Evolutionary conservation across 2,329 filamentous ascomycete genomes (phyloP), one percentile per base, ranked within the genome.

Genomic region (Sporothrix globosa): DNA sequence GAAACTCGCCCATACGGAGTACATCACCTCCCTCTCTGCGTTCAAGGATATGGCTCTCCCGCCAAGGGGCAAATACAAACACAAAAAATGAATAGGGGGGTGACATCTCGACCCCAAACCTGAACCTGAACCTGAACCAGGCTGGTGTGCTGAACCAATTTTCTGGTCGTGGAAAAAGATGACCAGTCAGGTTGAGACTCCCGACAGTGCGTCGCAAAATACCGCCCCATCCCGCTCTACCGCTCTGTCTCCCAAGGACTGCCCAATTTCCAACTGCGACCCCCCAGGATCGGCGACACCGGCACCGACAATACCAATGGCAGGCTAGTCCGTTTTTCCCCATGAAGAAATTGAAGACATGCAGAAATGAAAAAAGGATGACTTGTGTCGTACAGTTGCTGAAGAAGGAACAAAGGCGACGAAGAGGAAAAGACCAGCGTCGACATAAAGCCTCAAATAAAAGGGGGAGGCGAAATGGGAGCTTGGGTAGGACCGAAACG

Each of bases 231-330:
- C 24, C 52, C 52, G 6, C 17, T 10, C 5, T 30, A 6, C 19
- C 13, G 34, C 34, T 4, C 34, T 1, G 34, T 34, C 34, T 34
- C 4, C 3, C 9, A 6, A 7, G 34, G 34, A 34, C 34, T 34
- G 4, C 1, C 34, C 34, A 34, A 34, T 34, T 9, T 34, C 34
- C 53, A 56, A 60, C 41, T 39, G 21, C 30, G n/a, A n/a, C 39
- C 17, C 13, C 44, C 9, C n/a, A n/a, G 21, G 44, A 50, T 66
- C 61, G 46, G 61, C 61, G 61, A 66, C 61, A 66, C 61, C 61
- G 61, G 61, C 61, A 66, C 41, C 56, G 56, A 44, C 34, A 10
- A 24, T 9, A 7, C 56, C 56, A 44, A n/a, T 56, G 30, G 53
- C 14, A 56, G 53, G 27, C 14, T 34, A 56, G 53, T 27, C 27